Conservation (phyloP, 1,284 basidiomycete species). For the Rhodotorula sp. region DNA sequence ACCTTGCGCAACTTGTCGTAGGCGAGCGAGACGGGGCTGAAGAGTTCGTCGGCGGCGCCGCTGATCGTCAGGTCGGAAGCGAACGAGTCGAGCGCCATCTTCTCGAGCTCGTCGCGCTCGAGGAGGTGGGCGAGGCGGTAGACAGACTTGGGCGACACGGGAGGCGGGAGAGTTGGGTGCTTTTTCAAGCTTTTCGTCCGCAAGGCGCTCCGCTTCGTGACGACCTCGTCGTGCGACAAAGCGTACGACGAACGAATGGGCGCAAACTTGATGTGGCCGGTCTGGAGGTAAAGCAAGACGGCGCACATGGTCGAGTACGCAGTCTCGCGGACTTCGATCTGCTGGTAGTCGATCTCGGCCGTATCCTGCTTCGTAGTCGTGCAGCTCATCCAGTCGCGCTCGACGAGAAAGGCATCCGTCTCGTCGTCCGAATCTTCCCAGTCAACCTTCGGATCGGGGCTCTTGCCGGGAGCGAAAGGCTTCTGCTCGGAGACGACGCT, state of each 20-base stretch:
- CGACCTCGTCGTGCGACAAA: neutral
- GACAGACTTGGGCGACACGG: slow-evolving; percentile 11
- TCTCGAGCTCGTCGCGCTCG: neutral
- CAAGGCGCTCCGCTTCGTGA: no score
- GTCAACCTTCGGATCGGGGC: no score
- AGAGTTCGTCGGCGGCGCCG: neutral
- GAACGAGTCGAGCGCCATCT: neutral
- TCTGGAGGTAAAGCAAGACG: neutral
- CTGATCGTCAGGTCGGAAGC: neutral
- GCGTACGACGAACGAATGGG: neutral
- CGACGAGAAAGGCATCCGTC: neutral
- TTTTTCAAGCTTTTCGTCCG: no score
- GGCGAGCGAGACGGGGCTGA: neutral
- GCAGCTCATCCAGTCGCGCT: neutral
- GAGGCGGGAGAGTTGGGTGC: neutral
- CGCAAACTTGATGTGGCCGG: neutral
- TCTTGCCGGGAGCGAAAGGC: no score
- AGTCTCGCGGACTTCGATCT: neutral
- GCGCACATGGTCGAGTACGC: slow-evolving; percentile 5
- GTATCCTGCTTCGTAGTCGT: neutral
- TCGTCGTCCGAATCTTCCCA: slow-evolving; percentile 10
- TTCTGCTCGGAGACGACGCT: neutral
- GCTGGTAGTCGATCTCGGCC: neutral
- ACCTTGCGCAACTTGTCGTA: neutral
- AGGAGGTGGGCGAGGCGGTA: slow-evolving; percentile 19